Evolutionary conservation across 2,329 filamentous ascomycete genomes (phyloP).

Genomic region (Penicillium sp.): DNA sequence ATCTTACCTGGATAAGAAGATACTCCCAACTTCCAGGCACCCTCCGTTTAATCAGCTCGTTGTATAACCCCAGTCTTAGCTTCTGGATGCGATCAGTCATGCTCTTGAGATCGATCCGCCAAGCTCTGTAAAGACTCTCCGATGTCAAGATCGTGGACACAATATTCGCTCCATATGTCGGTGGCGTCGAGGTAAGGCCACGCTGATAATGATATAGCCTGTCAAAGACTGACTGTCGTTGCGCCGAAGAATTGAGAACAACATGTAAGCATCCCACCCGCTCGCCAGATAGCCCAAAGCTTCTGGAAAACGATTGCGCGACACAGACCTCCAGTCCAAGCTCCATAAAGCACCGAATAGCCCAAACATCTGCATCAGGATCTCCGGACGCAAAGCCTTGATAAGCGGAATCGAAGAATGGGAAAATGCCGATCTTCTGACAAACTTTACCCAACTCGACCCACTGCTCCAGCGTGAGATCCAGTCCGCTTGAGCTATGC

Average conservation of each 20-base stretch:
- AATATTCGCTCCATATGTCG: neutral
- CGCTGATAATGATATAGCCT: neutral
- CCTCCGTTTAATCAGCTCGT: neutral
- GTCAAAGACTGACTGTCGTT: neutral
- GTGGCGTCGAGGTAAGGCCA: neutral
- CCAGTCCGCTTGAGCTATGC: constrained; percentile 89
- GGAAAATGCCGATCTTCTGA: constrained; percentile 78
- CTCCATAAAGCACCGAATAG: neutral
- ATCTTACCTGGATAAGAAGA: neutral
- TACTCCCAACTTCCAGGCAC: neutral
- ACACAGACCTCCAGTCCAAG: constrained; percentile 1
- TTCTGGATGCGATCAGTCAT: neutral
- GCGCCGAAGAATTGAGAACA: neutral
- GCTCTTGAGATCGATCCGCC: neutral
- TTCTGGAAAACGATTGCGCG: constrained; percentile 2
- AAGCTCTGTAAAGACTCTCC: neutral
- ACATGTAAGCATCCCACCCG: neutral
- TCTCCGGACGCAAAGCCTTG: constrained; percentile 4
- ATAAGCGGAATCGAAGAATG: constrained; percentile 69
- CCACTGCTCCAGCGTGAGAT: constrained; percentile 85
- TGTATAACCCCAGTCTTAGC: neutral
- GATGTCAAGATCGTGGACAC: neutral
- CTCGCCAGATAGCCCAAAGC: constrained; percentile 3
- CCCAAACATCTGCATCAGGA: neutral
- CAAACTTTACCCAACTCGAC: constrained; percentile 75